Base-by-base conservation (phyloP, 2,329 filamentous ascomycete species). In the Elsinoe batatas region DNA sequence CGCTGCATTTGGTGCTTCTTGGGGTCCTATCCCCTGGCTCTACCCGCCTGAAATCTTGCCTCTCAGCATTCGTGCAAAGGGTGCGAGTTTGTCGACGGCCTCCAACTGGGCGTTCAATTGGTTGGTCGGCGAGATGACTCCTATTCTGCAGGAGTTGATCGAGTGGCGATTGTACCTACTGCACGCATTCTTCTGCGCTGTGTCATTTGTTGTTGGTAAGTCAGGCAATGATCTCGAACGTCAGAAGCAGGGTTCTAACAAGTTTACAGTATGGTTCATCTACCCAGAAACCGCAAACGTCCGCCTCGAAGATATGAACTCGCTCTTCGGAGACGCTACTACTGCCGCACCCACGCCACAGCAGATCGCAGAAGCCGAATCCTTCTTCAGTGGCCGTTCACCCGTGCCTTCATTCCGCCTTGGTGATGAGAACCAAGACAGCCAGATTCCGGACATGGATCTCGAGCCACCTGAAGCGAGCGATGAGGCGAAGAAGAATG, bases 261-360 rank as follows among this genome's bases (percentile, higher is more conserved):
- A 17, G 36, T 12, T 38, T 18, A 15, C 67, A 96, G 93, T 98
- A 6, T 98, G 91, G 73, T 97, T 97, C 72, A 81, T 95, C 62
- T 98, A 97, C 69, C 93, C 93, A 30, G 93, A 98, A 72, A 98
- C 93, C 0, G 93, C 91, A 62, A 94, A 94, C 64, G 84, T 98
- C 57, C 85, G 91, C 57, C 79, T 98, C 51, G 93, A 98, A 72
- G 93, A 98, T 63, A 98, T 98, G 93, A 88, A 95, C 68, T 80
- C 83, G 2, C 74, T 98, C 13, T 98, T 98, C 66, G 93, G 93
- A 61, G 93, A 98, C 69, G 88, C 91, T 35, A 93, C 88, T 22
- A 91, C 88, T 2, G 81, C 85, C 10, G 84, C 88, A 72, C 81
- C 83, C 4, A 95, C 91, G 0, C 91, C 91, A 1, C 82, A 83